A percentile compares a stretch with the other conserved stretches of the same genome.
These are phyloP conservation scores for Jackrogersella minutella DNA, from an alignment of 495 filamentous ascomycete species.

Conservation along the genomic window DNA sequence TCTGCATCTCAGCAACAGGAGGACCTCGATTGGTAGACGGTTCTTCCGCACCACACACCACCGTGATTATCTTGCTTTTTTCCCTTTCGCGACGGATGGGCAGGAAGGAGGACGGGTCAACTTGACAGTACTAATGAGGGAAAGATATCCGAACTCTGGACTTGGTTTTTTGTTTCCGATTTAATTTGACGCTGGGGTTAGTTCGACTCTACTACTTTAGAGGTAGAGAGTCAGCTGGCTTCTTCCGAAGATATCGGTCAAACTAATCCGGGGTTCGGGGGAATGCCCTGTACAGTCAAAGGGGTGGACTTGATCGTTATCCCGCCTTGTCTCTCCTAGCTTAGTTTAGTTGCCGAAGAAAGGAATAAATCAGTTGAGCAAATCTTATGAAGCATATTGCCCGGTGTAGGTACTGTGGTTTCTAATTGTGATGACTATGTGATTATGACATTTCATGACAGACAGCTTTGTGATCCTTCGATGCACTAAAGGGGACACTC, in stretches of 20 bases:
- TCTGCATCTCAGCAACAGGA: not conserved
- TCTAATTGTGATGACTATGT: too few species aligned
- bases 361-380: conserved; percentile 31
- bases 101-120: conserved; percentile 49
- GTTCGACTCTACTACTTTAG: not conserved
- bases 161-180: conserved; percentile 41
- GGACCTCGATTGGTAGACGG: not conserved
- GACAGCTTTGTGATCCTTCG: too few species aligned
- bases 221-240: conserved; percentile 52
- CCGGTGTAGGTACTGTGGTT: too few species aligned
- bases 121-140: conserved; percentile 91
- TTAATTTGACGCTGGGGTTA: not conserved
- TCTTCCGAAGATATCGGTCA: conserved; percentile 36
- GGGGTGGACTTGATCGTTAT: conserved; percentile 65
- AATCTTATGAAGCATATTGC: not conserved
- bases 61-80: conserved; percentile 17
- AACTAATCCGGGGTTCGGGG: conserved; percentile 55
- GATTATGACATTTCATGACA: too few species aligned
- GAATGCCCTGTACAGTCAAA: conserved; percentile 89
- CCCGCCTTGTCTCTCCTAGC: conserved; percentile 47
- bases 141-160: conserved; percentile 77
- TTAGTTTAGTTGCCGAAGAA: conserved; percentile 38
- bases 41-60: conserved; percentile 7
- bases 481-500: too few species aligned
- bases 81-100: conserved; percentile 9